Percentiles rank a stretch among this genome's conserved stretches.
Conservation (phyloP, 2,329 filamentous ascomycete genomes). For the Fusarium hainanense region DNA sequence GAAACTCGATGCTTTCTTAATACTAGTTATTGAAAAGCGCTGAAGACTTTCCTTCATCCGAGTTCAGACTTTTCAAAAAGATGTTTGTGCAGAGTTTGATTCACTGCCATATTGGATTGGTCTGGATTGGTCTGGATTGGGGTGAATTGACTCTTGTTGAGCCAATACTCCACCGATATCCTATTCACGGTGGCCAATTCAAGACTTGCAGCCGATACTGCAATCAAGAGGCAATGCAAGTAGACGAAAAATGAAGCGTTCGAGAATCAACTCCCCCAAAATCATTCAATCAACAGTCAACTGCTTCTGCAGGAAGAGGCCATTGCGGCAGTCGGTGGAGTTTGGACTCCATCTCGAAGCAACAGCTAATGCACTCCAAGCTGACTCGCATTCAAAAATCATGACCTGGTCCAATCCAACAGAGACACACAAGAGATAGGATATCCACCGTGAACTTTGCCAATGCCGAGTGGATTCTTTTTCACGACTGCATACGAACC, state of each 20-base stretch:
- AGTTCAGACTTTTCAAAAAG: not conserved
- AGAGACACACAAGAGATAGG: conserved; percentile 27
- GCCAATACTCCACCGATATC: conserved; percentile 16
- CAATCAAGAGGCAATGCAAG: conserved; percentile 12
- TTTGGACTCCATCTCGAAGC: conserved; percentile 20
- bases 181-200: conserved; percentile 38
- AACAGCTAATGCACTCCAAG: conserved; percentile 18
- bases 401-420: conserved; percentile 22
- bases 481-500: not conserved
- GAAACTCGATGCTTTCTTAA: conserved; percentile 10
- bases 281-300: not conserved
- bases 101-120: not conserved
- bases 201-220: conserved; percentile 7
- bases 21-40: not conserved
- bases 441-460: conserved; percentile 28
- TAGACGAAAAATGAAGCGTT: conserved; percentile 24
- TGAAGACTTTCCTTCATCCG: not conserved
- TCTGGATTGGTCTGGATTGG: not conserved
- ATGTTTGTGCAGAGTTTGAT: not conserved
- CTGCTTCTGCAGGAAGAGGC: not conserved
- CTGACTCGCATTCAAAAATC: conserved; percentile 35
- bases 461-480: not conserved
- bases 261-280: conserved; percentile 10
- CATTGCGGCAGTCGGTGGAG: not conserved
- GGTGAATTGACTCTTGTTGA: not conserved